phyloP scores from a whole-genome alignment of 345 rosid genomes.

The Turnera subulata region DNA sequence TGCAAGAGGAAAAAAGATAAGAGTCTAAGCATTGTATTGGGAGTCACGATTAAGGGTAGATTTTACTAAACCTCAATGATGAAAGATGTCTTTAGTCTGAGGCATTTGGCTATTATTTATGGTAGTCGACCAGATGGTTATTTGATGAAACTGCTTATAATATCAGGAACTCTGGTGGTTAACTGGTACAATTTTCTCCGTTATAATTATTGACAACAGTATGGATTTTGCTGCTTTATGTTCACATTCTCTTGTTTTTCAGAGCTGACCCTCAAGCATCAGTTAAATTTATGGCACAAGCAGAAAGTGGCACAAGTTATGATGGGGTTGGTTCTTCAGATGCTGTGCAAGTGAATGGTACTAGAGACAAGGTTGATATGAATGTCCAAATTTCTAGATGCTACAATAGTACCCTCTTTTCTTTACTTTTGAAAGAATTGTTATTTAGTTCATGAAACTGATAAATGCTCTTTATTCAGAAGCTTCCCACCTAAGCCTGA shows the following conservation, averaged over 20 bases:
- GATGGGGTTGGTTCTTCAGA: conserved; percentile 31
- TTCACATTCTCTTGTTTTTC: conserved; percentile 28
- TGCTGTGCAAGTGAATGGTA: conserved; percentile 35
- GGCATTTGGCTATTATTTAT: background rate
- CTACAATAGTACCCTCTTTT: background rate
- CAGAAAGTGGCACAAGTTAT: conserved; percentile 28
- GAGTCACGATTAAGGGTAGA: too few relatives aligned
- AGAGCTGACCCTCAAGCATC: conserved; percentile 51
- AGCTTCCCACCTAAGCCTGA: background rate
- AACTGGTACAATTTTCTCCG: background rate
- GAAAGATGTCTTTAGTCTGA: too few relatives aligned
- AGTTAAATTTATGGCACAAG: conserved; percentile 28
- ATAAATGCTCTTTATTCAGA: background rate
- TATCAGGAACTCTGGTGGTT: background rate
- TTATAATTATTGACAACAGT: background rate
- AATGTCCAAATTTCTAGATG: conserved; percentile 1
- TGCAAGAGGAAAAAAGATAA: too few relatives aligned
- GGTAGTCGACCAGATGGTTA: background rate
- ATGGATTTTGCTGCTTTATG: background rate
- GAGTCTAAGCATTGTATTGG: too few relatives aligned
- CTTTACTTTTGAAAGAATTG: background rate
- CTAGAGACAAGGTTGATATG: conserved; percentile 53
- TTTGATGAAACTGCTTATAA: background rate
- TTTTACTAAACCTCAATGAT: too few relatives aligned
- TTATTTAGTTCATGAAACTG: conserved; percentile 5